Evolutionary conservation across 345 rosid genomes (phyloP).

Genomic region (Durio zibethinus): DNA sequence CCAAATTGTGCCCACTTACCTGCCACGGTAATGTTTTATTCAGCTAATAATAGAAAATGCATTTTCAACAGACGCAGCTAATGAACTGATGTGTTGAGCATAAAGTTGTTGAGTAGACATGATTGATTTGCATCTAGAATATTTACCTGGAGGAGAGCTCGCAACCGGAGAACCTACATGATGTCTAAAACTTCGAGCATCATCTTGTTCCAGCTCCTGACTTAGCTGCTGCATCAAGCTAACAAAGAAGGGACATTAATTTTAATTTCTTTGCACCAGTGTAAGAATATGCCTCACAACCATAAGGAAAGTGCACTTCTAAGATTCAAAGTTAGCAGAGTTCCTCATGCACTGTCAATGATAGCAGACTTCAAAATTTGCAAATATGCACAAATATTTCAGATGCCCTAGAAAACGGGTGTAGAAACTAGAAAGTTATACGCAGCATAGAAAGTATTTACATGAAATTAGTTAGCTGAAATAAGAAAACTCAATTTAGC

Average conservation of each 20-base stretch:
- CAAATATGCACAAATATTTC: not conserved
- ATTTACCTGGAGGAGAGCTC: constrained; percentile 82
- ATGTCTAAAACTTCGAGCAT: constrained; percentile 56
- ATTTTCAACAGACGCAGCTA: not conserved
- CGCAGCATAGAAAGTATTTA: not conserved
- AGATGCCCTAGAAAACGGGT: not conserved
- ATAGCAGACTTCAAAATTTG: not conserved
- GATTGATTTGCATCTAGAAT: constrained; percentile 3
- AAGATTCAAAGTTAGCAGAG: not conserved
- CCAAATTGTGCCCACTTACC: constrained; percentile 75
- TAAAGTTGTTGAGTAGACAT: constrained; percentile 6
- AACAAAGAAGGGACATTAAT: constrained; percentile 15
- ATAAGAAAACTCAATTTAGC: not conserved
- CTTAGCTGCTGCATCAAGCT: constrained; percentile 67
- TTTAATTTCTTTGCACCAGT: constrained; percentile 3
- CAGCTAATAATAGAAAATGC: constrained; percentile 8
- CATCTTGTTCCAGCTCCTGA: constrained; percentile 83
- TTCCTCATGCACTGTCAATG: not conserved
- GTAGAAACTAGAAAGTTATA: not conserved
- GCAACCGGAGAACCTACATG: constrained; percentile 68
- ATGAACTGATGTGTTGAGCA: not conserved
- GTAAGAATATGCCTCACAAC: not conserved
- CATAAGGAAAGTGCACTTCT: not conserved
- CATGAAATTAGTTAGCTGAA: not conserved
- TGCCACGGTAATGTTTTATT: constrained; percentile 27